Evolutionary conservation across 83 land plant species (phyloP).

Genomic region (Diphasiastrum complanatum): DNA sequence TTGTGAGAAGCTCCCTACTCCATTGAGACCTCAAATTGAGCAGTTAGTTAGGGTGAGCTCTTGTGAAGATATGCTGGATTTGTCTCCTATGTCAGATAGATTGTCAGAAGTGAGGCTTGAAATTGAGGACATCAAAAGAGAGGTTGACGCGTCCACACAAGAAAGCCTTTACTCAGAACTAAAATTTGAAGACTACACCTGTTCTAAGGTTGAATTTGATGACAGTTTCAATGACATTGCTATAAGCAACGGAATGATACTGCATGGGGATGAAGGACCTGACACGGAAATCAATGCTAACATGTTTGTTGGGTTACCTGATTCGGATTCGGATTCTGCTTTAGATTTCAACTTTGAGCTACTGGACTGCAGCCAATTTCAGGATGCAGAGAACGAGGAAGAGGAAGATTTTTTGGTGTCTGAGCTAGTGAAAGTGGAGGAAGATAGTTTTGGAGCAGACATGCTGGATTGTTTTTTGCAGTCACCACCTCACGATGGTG

Average conservation of each 20-base stretch:
- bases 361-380: background rate
- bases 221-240: background rate
- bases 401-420: background rate
- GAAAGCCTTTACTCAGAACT: background rate
- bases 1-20: slow-evolving; percentile 39
- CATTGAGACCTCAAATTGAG: slow-evolving; percentile 49
- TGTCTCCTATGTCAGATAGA: slow-evolving; percentile 16
- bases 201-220: background rate
- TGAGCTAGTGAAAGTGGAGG: slow-evolving; percentile 7
- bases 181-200: slow-evolving; percentile 7
- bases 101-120: background rate
- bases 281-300: background rate
- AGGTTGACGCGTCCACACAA: background rate
- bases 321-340: background rate
- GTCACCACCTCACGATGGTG: background rate
- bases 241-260: no score
- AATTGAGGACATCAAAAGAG: background rate
- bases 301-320: background rate
- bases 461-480: slow-evolving; percentile 6
- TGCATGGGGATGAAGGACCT: background rate
- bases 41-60: slow-evolving; percentile 30
- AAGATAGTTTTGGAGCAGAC: slow-evolving; percentile 5
- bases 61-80: slow-evolving; percentile 34
- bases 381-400: background rate
- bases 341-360: background rate